These are phyloP conservation scores for Pontederia crassipes DNA, from an alignment of 176 grass and related monocot genomes.

Conservation along the genomic window DNA sequence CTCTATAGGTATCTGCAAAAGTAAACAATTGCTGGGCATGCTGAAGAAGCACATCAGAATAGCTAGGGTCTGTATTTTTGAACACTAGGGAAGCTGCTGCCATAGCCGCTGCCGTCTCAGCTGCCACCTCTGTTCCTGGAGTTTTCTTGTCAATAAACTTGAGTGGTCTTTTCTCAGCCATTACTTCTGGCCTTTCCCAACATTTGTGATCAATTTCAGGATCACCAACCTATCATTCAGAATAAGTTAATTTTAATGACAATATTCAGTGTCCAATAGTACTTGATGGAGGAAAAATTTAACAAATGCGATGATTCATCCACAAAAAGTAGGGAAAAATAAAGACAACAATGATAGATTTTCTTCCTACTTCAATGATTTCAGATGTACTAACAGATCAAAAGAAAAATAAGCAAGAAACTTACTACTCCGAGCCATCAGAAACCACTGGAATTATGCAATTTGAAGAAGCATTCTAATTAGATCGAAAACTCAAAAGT, in stretches of 20 bases:
- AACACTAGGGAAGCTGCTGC: constrained; percentile 89
- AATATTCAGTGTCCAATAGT: neutral
- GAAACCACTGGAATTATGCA: no score
- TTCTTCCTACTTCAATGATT: no score
- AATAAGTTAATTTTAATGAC: neutral
- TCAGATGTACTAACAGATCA: no score
- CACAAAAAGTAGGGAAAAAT: no score
- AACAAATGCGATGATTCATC: no score
- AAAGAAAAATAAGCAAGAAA: no score
- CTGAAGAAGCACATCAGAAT: constrained; percentile 76
- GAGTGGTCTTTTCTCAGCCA: constrained; percentile 80
- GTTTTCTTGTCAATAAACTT: constrained; percentile 60
- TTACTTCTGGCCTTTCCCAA: constrained; percentile 95
- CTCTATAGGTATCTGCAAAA: constrained; percentile 73
- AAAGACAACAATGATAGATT: no score
- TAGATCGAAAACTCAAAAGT: no score
- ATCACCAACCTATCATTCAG: constrained; percentile 65
- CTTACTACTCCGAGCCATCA: no score
- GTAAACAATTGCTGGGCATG: constrained; percentile 91
- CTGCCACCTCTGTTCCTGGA: constrained; percentile 84
- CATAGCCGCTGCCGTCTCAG: constrained; percentile 86
- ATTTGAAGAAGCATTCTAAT: no score
- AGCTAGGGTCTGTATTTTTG: constrained; percentile 55
- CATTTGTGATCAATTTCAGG: constrained; percentile 90
- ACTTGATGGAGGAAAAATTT: neutral